Evolutionary conservation across 2,329 filamentous ascomycete species (phyloP).

Genomic region (Sporothrix mexicana): DNA sequence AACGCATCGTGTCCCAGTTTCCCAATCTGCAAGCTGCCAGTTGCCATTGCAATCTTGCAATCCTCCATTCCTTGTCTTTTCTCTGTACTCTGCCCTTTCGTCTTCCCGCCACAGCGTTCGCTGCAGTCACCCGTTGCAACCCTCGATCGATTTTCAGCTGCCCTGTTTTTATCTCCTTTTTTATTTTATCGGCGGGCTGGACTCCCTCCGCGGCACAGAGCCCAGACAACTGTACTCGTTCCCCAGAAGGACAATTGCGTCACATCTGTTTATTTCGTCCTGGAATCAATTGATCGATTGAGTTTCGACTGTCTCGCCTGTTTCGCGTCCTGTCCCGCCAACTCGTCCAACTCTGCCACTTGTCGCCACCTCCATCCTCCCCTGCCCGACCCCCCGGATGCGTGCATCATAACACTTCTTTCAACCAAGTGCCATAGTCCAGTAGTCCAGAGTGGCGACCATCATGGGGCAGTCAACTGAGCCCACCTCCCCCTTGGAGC

Average conservation of each 20-base stretch:
- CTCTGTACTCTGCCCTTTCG: background rate
- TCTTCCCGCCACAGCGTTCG: background rate
- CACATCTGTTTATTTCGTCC: background rate
- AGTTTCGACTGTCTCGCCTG: background rate
- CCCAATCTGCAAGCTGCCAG: background rate
- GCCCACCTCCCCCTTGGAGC: constrained; percentile 25
- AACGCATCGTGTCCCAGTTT: constrained; percentile 9
- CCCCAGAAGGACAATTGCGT: constrained; percentile 5
- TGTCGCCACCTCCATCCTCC: background rate
- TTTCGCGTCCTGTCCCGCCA: background rate
- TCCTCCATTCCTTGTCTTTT: constrained; percentile 17
- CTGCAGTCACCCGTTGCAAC: constrained; percentile 14
- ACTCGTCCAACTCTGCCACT: background rate
- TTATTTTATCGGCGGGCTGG: background rate
- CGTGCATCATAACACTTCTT: background rate
- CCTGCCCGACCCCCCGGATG: constrained; percentile 8
- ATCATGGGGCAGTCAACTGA: constrained; percentile 35
- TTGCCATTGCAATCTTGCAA: background rate
- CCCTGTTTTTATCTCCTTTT: background rate
- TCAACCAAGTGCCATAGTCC: background rate
- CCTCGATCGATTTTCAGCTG: background rate
- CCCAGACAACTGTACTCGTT: background rate
- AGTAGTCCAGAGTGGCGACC: constrained; percentile 16
- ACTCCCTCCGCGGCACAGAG: background rate
- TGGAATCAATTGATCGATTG: constrained; percentile 3